Evolutionary conservation across 2,329 filamentous ascomycete species (phyloP), one percentile per base, ranked within the genome.

Genomic region (Aspergillus pseudoterreus): DNA sequence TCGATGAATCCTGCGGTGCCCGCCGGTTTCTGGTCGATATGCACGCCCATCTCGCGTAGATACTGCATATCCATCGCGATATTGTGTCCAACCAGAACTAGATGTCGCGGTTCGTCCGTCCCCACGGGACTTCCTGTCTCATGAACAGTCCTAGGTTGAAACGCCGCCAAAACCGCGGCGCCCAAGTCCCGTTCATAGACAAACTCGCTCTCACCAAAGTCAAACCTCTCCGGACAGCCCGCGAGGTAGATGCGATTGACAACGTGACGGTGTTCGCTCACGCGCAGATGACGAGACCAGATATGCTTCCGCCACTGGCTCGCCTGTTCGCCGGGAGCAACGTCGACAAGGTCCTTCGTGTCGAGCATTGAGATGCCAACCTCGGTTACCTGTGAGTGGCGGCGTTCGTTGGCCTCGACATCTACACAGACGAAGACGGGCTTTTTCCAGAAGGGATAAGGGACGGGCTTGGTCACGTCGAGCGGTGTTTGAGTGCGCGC

Each of bases 291-390:
- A 22, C 86, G 81, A 11, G 81, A 82, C 27, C 82, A 75, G 57
- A 96, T 87, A 46, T 78, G 70, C 0, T 74, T 61, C 57, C 82
- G 81, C 91, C 92, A 96, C 35, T 83, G 78, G 38, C 73, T 61
- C 3, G 85, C 89, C 22, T 75, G 70, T 2, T 73, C 61, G 0
- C 88, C 88, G 2, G 88, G 87, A 0, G 81, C 62, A 0, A 84
- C 55, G 6, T 68, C 72, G 1, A 71, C 61, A 19, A 90, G 69
- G 46, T 82, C 78, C 17, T 73, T 67, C 1, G 87, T 91, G 66
- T 97, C 91, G 0, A 97, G 76, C 2, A 86, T 85, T 1, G 90
- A 86, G 38, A 99, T 77, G 1, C 94, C 94, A 36, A 99, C 78
- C 69, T 99, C 94, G 0, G 92, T 95, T 52, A 97, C 80, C 11